A percentile compares a stretch with the other conserved stretches of the same genome.
Evolutionary conservation across 257 asterid genomes (phyloP).

Genomic region (Solanum chmielewskii): DNA sequence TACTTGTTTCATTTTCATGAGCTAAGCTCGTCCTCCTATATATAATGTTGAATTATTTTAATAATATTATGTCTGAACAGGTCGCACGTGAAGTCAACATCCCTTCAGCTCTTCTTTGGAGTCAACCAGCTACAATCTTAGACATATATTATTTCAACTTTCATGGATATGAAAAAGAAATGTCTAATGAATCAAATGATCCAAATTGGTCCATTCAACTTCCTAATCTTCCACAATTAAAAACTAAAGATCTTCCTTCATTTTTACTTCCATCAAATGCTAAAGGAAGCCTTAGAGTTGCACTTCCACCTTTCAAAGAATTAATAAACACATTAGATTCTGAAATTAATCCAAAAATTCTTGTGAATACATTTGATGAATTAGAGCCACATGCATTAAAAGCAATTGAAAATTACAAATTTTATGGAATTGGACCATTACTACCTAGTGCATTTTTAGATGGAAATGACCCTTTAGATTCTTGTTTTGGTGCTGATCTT

Average conservation of each 20-base stretch:
- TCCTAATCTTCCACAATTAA: slow-evolving; percentile 15
- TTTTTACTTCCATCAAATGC: slow-evolving; percentile 15
- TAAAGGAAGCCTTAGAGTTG: neutral
- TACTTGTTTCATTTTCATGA: neutral
- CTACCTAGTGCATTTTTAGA: slow-evolving; percentile 10
- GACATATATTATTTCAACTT: slow-evolving; percentile 16
- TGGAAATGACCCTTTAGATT: slow-evolving; percentile 2
- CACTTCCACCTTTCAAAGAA: slow-evolving; percentile 3
- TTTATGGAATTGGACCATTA: slow-evolving; percentile 26
- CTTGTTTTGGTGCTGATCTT: slow-evolving; percentile 7
- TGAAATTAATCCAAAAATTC: neutral
- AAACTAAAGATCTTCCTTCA: slow-evolving; percentile 16
- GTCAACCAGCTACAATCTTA: slow-evolving; percentile 24
- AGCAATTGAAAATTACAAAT: slow-evolving; percentile 9
- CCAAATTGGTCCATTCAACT: slow-evolving; percentile 13
- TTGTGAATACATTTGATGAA: slow-evolving; percentile 18
- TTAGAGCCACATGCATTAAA: slow-evolving; percentile 8
- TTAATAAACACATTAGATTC: slow-evolving; percentile 8
- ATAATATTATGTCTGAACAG: neutral
- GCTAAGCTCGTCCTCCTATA: neutral
- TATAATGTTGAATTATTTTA: neutral
- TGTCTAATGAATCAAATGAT: neutral
- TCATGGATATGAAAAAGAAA: slow-evolving; percentile 10
- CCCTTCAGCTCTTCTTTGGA: slow-evolving; percentile 26
- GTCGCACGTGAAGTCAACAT: slow-evolving; percentile 25